These are phyloP conservation scores for Colletotrichum sp. DNA, from an alignment of 2,329 filamentous ascomycete species.

Conservation along the genomic window DNA sequence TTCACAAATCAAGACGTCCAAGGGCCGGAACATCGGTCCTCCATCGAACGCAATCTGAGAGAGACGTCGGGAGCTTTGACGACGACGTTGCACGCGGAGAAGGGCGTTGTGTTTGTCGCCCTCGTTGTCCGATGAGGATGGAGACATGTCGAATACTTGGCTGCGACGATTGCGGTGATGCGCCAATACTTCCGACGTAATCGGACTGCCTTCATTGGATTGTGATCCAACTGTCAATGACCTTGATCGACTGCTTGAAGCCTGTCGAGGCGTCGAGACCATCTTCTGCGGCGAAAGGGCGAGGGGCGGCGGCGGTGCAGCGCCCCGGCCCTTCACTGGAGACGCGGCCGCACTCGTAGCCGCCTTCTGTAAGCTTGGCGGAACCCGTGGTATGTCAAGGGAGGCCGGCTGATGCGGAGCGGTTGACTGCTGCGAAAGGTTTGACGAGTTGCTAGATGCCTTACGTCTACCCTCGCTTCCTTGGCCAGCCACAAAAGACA, in stretches of 20 bases:
- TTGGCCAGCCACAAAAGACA: slow-evolving; percentile 90
- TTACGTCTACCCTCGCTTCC: slow-evolving; percentile 82
- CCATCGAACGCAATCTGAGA: slow-evolving; percentile 90
- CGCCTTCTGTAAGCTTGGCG: slow-evolving; percentile 65
- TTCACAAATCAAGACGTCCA: slow-evolving; percentile 96
- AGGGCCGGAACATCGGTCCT: slow-evolving; percentile 83
- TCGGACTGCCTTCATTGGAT: slow-evolving; percentile 88
- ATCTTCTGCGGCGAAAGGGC: slow-evolving; percentile 69
- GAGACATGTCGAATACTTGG: slow-evolving; percentile 95
- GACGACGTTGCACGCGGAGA: slow-evolving; percentile 87
- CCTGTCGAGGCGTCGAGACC: slow-evolving; percentile 64
- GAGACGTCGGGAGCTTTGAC: slow-evolving; percentile 93
- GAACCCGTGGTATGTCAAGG: slow-evolving; percentile 73
- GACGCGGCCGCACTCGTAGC: slow-evolving; percentile 57
- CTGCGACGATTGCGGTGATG: slow-evolving; percentile 90
- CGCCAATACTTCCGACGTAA: slow-evolving; percentile 69
- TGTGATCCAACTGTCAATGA: slow-evolving; percentile 94
- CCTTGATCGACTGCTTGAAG: slow-evolving; percentile 73
- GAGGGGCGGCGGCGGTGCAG: slow-evolving; percentile 54
- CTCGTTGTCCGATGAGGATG: slow-evolving; percentile 97
- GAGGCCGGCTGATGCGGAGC: slow-evolving; percentile 72
- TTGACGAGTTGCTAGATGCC: slow-evolving; percentile 88
- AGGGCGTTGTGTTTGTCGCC: slow-evolving; percentile 90
- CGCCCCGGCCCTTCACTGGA: slow-evolving; percentile 60
- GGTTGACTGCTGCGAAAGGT: slow-evolving; percentile 78